phyloP scores from a whole-genome alignment of 352 stramenopile species.

The Phytophthora multivora region DNA sequence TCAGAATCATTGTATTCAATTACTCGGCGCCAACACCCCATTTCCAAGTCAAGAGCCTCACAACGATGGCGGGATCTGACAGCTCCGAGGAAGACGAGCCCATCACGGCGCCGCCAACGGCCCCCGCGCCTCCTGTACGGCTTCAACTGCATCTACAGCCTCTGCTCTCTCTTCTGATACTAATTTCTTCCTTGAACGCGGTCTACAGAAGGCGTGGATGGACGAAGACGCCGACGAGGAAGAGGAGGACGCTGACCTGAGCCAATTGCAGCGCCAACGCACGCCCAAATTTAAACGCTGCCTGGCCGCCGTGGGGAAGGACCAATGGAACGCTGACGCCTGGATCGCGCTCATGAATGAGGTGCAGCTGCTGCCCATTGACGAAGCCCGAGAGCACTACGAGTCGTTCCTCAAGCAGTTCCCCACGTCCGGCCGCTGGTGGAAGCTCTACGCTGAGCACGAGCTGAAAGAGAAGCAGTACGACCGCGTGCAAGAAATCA shows the following conservation, averaged over 20 bases:
- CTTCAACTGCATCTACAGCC: not conserved
- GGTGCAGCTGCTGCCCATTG: constrained; percentile 65
- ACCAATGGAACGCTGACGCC: constrained; percentile 76
- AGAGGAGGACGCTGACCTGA: constrained; percentile 82
- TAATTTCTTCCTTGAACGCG: not conserved
- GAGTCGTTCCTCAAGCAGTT: constrained; percentile 75
- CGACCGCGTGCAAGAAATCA: constrained; percentile 86
- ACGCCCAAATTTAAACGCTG: constrained; percentile 73
- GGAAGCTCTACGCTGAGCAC: constrained; percentile 87
- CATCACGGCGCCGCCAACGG: constrained; percentile 39
- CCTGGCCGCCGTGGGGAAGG: constrained; percentile 51
- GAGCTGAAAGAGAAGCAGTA: constrained; percentile 87
- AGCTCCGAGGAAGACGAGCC: constrained; percentile 89
- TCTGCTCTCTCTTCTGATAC: constrained; percentile 2
- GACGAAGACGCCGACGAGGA: constrained; percentile 81
- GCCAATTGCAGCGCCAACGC: constrained; percentile 49
- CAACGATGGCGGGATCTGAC: constrained; percentile 50
- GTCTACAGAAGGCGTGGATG: constrained; percentile 74
- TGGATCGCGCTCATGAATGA: constrained; percentile 85
- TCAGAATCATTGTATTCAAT: too few species aligned
- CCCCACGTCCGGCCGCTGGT: constrained; percentile 83
- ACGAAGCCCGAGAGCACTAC: constrained; percentile 76
- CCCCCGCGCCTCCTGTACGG: constrained; percentile 18
- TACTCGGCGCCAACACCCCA: constrained; percentile 5
- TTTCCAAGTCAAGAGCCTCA: not conserved